Evolutionary conservation across 345 rosid species (phyloP).

Genomic region (Populus euphratica): DNA sequence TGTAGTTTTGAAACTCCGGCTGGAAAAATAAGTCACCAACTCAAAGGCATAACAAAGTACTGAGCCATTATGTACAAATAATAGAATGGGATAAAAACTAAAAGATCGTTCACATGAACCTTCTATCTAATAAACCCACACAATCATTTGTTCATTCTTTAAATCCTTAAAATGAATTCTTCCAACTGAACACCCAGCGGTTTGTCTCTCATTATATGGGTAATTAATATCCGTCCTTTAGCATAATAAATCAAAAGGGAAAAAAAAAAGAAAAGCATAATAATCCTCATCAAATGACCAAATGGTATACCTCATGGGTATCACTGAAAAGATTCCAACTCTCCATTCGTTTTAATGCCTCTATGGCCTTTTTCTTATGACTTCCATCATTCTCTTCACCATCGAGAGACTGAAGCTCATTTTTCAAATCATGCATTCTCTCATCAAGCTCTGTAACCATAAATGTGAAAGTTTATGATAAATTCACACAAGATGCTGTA

Average conservation of each 20-base stretch:
- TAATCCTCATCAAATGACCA: conserved; percentile 6
- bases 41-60: background rate
- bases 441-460: conserved; percentile 80
- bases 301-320: conserved; percentile 56
- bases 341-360: conserved; percentile 86
- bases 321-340: conserved; percentile 94
- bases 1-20: conserved; percentile 86
- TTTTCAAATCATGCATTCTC: conserved; percentile 90
- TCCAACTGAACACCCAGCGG: background rate
- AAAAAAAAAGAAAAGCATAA: conserved; percentile 10
- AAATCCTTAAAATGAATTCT: background rate
- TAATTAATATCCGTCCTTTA: background rate
- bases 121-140: background rate
- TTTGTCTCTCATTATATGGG: background rate
- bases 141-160: background rate
- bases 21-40: conserved; percentile 18
- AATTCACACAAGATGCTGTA: conserved; percentile 1
- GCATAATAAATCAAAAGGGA: background rate
- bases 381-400: conserved; percentile 80
- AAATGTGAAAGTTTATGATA: conserved; percentile 1
- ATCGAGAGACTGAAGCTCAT: conserved; percentile 88
- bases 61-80: background rate
- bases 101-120: background rate
- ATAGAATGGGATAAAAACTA: background rate
- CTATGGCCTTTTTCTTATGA: conserved; percentile 74